Evolutionary conservation across 768 basidiomycete genomes (phyloP), one percentile per base, ranked within the genome.

Genomic region (Mycena sanguinolenta): DNA sequence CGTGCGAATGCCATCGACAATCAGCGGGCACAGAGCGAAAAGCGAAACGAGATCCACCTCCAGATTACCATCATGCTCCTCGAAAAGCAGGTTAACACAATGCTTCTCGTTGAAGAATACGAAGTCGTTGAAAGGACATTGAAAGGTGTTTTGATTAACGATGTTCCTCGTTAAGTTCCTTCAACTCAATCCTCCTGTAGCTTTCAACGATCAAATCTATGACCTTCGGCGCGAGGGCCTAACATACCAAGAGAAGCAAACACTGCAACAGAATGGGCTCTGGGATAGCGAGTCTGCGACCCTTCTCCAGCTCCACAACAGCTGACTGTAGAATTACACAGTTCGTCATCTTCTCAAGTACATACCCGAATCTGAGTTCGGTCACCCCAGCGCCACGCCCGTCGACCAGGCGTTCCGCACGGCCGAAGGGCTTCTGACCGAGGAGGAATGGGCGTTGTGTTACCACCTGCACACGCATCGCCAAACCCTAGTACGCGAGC

Each of bases 321-420:
- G 49, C n/a, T 63, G 61, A 63, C 61, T 27, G n/a, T n/a, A n/a
- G n/a, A n/a, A 28, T 32, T 63, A 32, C 49, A 50, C 34, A 63
- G 61, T 63, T 21, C 3, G 39, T 2, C n/a, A 63, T 0, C 19
- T 63, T 0, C 27, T 60, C 7, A 14, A 21, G 7, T 53, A 63
- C 7, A 36, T 28, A 23, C 38, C 49, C n/a, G n/a, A n/a, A n/a
- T n/a, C n/a, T n/a, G 14, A 19, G 21, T 19, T 28, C 34, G 27
- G 6, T 50, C 49, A 63, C 49, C 61, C 61, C 49, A 38, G 30
- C 10, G 34, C 34, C 49, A 53, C 61, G 49, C 27, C 34, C 25
- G 10, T 63, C 61, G 61, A 63, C 10, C 21, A 27, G 9, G 61
- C 49, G 42, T 46, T 60, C 42, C 50, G 36, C 27, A 53, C 16